Evolutionary conservation across 306 rosid species (phyloP), one percentile per base, ranked within the genome.

Genomic region (Lathyrus tuberosus): DNA sequence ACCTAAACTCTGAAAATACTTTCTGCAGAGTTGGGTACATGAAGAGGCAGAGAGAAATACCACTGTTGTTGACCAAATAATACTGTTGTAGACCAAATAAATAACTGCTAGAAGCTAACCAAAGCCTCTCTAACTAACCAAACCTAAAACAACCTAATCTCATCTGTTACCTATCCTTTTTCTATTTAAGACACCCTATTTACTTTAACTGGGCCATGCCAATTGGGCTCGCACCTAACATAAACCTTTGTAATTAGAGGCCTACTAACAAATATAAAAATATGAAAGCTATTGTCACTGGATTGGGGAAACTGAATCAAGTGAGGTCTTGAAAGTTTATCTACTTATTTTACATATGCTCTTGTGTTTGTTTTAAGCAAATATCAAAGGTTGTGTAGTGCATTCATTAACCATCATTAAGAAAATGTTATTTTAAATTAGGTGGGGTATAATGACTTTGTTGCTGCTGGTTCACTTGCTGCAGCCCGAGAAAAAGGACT

Each of bases 401-500:
- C 30, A 43, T 59, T 40, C 53, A 58, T 57, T 47, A 67, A 40
- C 48, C 11, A 18, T 49, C 43, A 20, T 43, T 8, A 63, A 15
- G 40, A 11, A 16, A 33, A 30, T 22, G 31, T 51, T 51, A 15
- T 72, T 73, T 80, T 78, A 66, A 60, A 53, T 67, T 69, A 94
- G 98, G 98, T 94, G 77, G 59, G 96, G 15, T 94, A 87, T 70
- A 78, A 87, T 41, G 97, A 94, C 73, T 90, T 88, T 71, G 91
- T 94, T 65, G 81, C 96, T 26, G 89, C 89, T 71, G 94, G 98
- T 62, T 88, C 98, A 73, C 93, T 94, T 65, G 87, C 86, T 59
- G 95, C 91, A 37, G 96, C 97, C 44, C 87, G 97, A 79, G 98
- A 90, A 78, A 94, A 84, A 84, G 98, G 98, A 77, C 76, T 88